A percentile compares a stretch with the other conserved stretches of the same genome.
Evolutionary conservation across 2,329 filamentous ascomycete genomes (phyloP).

Genomic region (Sordariomycetes sp.): DNA sequence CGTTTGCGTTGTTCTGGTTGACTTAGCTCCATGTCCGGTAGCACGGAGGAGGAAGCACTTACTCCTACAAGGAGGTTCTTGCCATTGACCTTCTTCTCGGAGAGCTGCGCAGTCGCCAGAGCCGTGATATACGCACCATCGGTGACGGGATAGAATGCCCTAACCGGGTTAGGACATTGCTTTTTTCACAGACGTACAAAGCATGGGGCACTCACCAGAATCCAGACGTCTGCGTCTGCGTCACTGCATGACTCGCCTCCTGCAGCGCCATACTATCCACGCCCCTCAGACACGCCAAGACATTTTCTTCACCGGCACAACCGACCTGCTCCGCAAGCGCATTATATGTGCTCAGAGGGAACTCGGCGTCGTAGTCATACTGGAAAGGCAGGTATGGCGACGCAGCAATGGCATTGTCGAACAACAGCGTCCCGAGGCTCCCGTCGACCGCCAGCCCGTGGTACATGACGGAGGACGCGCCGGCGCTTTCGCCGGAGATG

Average conservation of each 20-base stretch:
- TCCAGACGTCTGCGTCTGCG: constrained; percentile 7
- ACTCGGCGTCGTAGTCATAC: constrained; percentile 25
- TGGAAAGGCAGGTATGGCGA: constrained; percentile 43
- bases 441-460: constrained; percentile 33
- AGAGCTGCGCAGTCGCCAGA: constrained; percentile 17
- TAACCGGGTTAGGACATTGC: background rate
- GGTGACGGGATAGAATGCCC: constrained; percentile 26
- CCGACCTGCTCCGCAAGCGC: constrained; percentile 21
- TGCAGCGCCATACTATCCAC: constrained; percentile 21
- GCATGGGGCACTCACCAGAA: background rate
- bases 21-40: background rate
- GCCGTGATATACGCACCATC: constrained; percentile 20
- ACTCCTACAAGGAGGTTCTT: constrained; percentile 18
- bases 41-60: constrained; percentile 4
- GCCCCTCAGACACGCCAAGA: constrained; percentile 22
- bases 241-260: constrained; percentile 20
- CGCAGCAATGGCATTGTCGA: constrained; percentile 26
- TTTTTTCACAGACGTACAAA: background rate
- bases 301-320: constrained; percentile 12
- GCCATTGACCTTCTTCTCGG: constrained; percentile 19
- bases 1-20: constrained; percentile 23
- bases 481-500: constrained; percentile 33
- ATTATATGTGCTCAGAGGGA: constrained; percentile 19
- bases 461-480: constrained; percentile 29
- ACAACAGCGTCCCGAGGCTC: constrained; percentile 29